phyloP scores from a whole-genome alignment of 2,329 filamentous ascomycete species.

The Sporothrix mexicana region DNA sequence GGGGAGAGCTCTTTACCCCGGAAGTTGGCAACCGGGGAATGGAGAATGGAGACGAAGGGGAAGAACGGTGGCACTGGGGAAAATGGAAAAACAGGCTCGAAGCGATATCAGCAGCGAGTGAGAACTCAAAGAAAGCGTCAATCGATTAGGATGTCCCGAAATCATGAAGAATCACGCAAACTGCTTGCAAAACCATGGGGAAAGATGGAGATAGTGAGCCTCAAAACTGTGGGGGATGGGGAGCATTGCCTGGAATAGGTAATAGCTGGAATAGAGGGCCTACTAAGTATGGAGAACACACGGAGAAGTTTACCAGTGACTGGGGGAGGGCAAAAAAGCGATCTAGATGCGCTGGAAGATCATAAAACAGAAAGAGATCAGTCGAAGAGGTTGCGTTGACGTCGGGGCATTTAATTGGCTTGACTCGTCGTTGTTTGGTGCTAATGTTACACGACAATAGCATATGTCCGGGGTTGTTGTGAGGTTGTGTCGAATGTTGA shows the following conservation, averaged over 20 bases:
- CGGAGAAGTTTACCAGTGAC: too few relatives aligned
- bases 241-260: not conserved
- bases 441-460: too few relatives aligned
- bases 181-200: not conserved
- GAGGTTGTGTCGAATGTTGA: not conserved
- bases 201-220: conserved; percentile 1
- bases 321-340: too few relatives aligned
- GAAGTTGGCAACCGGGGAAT: conserved; percentile 13
- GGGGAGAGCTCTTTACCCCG: not conserved
- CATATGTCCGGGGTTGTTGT: too few relatives aligned
- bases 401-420: not conserved
- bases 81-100: conserved; percentile 1
- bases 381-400: not conserved
- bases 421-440: conserved; percentile 3
- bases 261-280: too few relatives aligned
- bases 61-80: not conserved
- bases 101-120: not conserved
- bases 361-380: too few relatives aligned
- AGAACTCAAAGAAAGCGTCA: not conserved
- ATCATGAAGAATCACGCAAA: not conserved
- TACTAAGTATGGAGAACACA: too few relatives aligned
- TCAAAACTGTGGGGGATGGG: not conserved
- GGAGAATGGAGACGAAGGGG: too few relatives aligned
- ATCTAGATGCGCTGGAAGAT: not conserved
- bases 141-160: too few relatives aligned